Conservation (phyloP, 2,329 filamentous ascomycete genomes). For the Epichloe sylvatica region DNA sequence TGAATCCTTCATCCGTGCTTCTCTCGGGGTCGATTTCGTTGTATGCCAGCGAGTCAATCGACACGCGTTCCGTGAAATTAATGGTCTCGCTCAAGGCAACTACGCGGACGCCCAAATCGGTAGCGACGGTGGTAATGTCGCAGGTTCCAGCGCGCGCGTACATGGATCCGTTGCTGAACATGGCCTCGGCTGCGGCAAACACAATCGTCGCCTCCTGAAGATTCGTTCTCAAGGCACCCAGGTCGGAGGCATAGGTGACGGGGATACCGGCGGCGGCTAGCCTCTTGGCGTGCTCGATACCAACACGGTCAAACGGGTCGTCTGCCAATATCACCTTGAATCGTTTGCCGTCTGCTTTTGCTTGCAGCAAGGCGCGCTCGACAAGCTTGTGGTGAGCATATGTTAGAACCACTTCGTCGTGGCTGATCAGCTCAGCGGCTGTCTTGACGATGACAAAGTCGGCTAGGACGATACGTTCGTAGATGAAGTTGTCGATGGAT, state of each 20-base stretch:
- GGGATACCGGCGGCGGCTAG: constrained; percentile 55
- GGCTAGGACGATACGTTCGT: constrained; percentile 76
- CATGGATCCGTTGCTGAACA: constrained; percentile 88
- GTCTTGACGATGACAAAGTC: constrained; percentile 72
- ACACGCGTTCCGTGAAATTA: constrained; percentile 79
- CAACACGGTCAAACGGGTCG: constrained; percentile 40
- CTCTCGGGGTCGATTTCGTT: constrained; percentile 78
- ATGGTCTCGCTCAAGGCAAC: constrained; percentile 87
- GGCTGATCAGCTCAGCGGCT: constrained; percentile 59
- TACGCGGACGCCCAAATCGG: constrained; percentile 62
- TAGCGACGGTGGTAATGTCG: constrained; percentile 71
- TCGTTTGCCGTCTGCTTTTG: constrained; percentile 52
- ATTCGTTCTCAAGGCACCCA: constrained; percentile 62
- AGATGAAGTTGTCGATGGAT: constrained; percentile 78
- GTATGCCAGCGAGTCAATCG: constrained; percentile 80
- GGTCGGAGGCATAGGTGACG: constrained; percentile 64
- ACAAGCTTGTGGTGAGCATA: constrained; percentile 80
- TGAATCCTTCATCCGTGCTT: constrained; percentile 40
- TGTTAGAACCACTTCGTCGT: constrained; percentile 72
- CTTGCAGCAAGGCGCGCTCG: constrained; percentile 64
- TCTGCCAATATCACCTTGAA: constrained; percentile 84
- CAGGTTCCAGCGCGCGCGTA: constrained; percentile 82
- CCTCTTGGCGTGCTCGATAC: constrained; percentile 49
- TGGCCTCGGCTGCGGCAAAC: constrained; percentile 79
- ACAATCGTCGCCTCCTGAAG: constrained; percentile 57